A percentile compares a stretch with the other conserved stretches of the same genome.
These are phyloP conservation scores for Tuber magnatum DNA, from an alignment of 495 filamentous ascomycete species.

Conservation along the genomic window DNA sequence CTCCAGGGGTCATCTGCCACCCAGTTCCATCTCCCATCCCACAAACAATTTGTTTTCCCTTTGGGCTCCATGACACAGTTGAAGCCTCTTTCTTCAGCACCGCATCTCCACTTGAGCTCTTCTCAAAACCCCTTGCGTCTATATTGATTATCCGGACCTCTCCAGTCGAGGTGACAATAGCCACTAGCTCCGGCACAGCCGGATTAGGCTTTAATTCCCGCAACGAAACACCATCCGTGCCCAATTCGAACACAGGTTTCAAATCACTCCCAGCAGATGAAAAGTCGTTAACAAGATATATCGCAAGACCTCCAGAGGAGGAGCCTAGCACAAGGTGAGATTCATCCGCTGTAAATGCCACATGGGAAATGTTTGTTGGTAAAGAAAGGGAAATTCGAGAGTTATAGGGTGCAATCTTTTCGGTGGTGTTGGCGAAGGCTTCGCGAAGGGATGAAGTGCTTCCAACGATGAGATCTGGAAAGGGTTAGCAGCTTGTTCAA, in stretches of 20 bases:
- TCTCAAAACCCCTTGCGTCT: conserved; percentile 54
- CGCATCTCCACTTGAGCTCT: conserved; percentile 54
- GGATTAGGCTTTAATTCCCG: conserved; percentile 78
- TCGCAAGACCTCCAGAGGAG: conserved; percentile 71
- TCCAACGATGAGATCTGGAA: conserved; percentile 57
- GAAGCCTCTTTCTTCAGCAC: conserved; percentile 67
- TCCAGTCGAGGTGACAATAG: conserved; percentile 70
- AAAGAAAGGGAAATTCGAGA: conserved; percentile 67
- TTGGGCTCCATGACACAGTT: conserved; percentile 83
- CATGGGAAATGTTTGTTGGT: conserved; percentile 70
- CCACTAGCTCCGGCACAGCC: conserved; percentile 58
- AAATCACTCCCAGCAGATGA: conserved; percentile 50
- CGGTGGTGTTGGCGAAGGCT: conserved; percentile 56
- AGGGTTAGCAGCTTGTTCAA: neutral
- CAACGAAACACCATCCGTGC: conserved; percentile 65
- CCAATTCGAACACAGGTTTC: conserved; percentile 58
- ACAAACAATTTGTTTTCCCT: conserved; percentile 86
- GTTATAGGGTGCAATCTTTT: conserved; percentile 60
- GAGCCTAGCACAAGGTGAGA: conserved; percentile 74
- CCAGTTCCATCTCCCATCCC: conserved; percentile 75
- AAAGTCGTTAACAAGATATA: conserved; percentile 67
- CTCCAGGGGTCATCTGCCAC: conserved; percentile 75
- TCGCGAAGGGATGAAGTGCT: conserved; percentile 70
- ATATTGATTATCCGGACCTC: conserved; percentile 78
- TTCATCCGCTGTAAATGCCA: conserved; percentile 82